Evolutionary conservation across 306 rosid species (phyloP).

Genomic region (Betula pendula): DNA sequence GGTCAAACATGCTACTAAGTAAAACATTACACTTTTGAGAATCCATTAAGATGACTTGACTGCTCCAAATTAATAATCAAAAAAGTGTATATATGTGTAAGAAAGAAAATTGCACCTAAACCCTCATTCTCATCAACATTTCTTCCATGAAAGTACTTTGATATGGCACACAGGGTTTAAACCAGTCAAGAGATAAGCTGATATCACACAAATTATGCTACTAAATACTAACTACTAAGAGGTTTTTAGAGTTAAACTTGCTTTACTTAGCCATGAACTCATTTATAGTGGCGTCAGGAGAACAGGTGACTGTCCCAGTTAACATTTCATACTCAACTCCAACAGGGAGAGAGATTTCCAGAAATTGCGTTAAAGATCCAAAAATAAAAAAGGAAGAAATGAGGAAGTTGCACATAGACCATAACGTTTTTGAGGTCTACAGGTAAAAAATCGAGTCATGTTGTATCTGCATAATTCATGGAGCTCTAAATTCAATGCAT

Average conservation of each 20-base stretch:
- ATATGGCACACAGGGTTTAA: neutral
- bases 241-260: neutral
- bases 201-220: neutral
- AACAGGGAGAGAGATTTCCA: neutral
- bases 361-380: neutral
- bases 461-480: neutral
- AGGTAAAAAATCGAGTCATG: neutral
- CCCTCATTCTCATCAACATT: neutral
- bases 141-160: neutral
- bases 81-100: neutral
- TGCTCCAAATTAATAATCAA: neutral
- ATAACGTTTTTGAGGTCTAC: neutral
- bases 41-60: neutral
- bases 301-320: neutral
- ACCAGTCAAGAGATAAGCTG: neutral
- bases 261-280: neutral
- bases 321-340: neutral
- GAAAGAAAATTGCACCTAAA: slow-evolving; percentile 1
- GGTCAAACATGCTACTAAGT: neutral
- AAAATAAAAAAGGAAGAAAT: too few relatives aligned
- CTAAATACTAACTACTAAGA: neutral
- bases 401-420: neutral
- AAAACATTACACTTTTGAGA: neutral
- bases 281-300: neutral
- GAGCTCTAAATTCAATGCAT: neutral